Percentiles rank a stretch among this genome's conserved stretches.
Conservation (phyloP, 106 monocot genomes). For the Alisma plantagoaquatica region DNA sequence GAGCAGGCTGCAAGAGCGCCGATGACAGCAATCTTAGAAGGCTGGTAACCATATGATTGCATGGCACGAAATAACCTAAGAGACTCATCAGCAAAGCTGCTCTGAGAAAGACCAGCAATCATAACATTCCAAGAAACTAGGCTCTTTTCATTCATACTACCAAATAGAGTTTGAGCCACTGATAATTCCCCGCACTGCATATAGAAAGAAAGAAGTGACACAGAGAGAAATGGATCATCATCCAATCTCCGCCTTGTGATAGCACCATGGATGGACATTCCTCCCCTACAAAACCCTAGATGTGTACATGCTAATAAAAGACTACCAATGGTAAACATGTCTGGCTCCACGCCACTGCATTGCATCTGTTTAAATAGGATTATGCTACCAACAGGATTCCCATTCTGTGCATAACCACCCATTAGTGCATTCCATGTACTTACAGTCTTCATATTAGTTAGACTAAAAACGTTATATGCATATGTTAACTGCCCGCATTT, state of each 20-base stretch:
- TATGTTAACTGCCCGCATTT: conserved; percentile 41
- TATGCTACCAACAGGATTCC: conserved; percentile 37
- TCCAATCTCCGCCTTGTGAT: conserved; percentile 41
- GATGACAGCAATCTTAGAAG: conserved; percentile 35
- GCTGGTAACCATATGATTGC: conserved; percentile 16
- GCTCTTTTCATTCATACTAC: conserved; percentile 32
- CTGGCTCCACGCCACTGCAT: conserved; percentile 28
- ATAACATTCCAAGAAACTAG: conserved; percentile 62
- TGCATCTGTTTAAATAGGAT: conserved; percentile 36
- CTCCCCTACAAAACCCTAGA: conserved; percentile 20
- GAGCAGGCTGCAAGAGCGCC: conserved; percentile 36
- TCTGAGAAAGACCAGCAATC: conserved; percentile 55
- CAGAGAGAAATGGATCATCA: conserved; percentile 42
- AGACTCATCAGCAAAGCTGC: conserved; percentile 27
- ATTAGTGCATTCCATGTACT: conserved; percentile 67
- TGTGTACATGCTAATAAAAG: conserved; percentile 41
- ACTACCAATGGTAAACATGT: conserved; percentile 61
- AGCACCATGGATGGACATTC: conserved; percentile 49
- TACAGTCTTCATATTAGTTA: conserved; percentile 27
- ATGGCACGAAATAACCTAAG: conserved; percentile 44
- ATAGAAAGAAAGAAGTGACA: conserved; percentile 58
- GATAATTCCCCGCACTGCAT: conserved; percentile 33
- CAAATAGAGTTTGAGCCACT: conserved; percentile 31
- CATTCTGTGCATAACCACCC: conserved; percentile 66
- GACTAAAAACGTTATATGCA: conserved; percentile 25